Evolutionary conservation across 306 rosid genomes (phyloP).

Genomic region (Lupinus albus): DNA sequence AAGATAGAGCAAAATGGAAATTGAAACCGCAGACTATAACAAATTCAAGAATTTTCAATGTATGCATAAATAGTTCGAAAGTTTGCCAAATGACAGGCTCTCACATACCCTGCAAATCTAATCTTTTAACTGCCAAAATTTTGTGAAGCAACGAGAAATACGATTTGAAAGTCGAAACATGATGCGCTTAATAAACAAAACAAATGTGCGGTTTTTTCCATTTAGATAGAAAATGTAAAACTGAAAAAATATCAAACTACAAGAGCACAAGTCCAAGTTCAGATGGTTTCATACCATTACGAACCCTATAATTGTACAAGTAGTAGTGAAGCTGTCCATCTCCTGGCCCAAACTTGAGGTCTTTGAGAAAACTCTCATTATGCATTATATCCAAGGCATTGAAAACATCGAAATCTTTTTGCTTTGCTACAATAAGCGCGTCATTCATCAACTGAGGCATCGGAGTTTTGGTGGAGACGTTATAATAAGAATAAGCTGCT

Average conservation of each 20-base stretch:
- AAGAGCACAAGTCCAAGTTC: slow-evolving; percentile 57
- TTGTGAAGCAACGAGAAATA: slow-evolving; percentile 30
- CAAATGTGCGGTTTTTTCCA: slow-evolving; percentile 32
- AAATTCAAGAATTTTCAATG: slow-evolving; percentile 31
- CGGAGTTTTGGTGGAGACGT: slow-evolving; percentile 73
- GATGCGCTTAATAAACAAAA: slow-evolving; percentile 24
- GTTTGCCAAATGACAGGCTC: background rate
- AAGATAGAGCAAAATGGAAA: slow-evolving; percentile 36
- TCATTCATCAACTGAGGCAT: slow-evolving; percentile 80
- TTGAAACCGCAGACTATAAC: slow-evolving; percentile 8
- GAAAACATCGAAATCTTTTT: slow-evolving; percentile 75
- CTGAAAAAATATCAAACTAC: slow-evolving; percentile 44
- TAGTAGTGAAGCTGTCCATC: slow-evolving; percentile 51
- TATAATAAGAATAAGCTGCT: slow-evolving; percentile 84
- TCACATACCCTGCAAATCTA: slow-evolving; percentile 26
- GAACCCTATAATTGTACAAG: slow-evolving; percentile 46
- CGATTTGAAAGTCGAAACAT: slow-evolving; percentile 21
- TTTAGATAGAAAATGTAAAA: slow-evolving; percentile 33
- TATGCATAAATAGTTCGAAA: slow-evolving; percentile 21
- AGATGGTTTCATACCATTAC: slow-evolving; percentile 55
- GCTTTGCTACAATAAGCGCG: slow-evolving; percentile 74
- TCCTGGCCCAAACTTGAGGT: slow-evolving; percentile 49
- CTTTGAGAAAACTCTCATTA: slow-evolving; percentile 50
- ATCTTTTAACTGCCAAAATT: slow-evolving; percentile 32
- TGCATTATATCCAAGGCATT: slow-evolving; percentile 86